Evolutionary conservation across 2,329 filamentous ascomycete species (phyloP), one percentile per base, ranked within the genome.

Genomic region (Penicillium rolfsii): DNA sequence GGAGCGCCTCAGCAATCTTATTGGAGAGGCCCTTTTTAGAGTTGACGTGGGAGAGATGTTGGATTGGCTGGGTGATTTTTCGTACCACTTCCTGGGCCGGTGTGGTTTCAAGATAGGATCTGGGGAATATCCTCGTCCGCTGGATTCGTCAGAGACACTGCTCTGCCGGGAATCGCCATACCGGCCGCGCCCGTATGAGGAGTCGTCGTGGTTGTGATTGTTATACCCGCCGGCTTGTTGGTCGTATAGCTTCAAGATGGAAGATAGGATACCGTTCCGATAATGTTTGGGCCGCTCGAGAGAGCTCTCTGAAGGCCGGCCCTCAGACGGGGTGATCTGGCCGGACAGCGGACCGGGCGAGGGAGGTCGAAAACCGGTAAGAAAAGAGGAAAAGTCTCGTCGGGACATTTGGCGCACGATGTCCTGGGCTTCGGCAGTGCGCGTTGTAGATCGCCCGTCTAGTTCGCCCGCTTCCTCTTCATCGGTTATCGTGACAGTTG

Each of bases 201-300:
- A 54, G 52, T 43, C 7, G 22, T n/a, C 4, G 14, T 58, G 57
- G 40, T 57, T 40, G 46, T 57, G 57, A 33, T 73, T 55, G 55
- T 67, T 64, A 66, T 76, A 59, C 65, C 72, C 61, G 66, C 67
- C 60, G 69, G 67, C 66, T 68, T 81, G 80, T 62, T 85, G 80
- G 60, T 86, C 83, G 70, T 91, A 89, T 9, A 93, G 81, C 73
- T 88, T 91, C 53, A 95, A 79, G 0, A 96, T 79, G 0, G 87
- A 89, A 2, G 88, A 87, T 1, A 96, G 79, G 50, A 94, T 85
- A 33, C 91, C 90, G 33, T 88, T 89, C 53, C 88, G 86, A 73
- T 91, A 93, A 64, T 88, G 84, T 24, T 82, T 77, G 4, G 90
- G 90, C 45, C 83, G 82, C 48, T 88, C 86, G 19, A 91, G 84